Evolutionary conservation across 495 filamentous ascomycete genomes (phyloP).

Genomic region (Clohesyomyces aquaticus): DNA sequence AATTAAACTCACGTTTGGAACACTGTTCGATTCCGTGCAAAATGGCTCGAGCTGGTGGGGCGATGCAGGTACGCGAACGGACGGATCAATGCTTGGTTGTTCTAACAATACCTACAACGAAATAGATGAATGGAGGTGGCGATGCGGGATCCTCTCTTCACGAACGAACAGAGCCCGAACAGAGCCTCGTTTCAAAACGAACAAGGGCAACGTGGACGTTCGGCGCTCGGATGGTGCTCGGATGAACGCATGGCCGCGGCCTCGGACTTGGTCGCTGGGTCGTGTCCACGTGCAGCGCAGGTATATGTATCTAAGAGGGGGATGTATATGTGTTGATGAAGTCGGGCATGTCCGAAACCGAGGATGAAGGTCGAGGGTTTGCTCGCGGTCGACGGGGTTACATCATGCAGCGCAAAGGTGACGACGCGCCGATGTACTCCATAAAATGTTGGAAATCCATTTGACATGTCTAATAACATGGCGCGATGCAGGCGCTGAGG

Average conservation of each 20-base stretch:
- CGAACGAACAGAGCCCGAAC: not conserved
- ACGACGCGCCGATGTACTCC: not conserved
- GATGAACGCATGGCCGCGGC: not conserved
- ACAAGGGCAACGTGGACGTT: not conserved
- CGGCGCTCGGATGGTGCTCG: not conserved
- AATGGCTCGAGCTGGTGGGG: not conserved
- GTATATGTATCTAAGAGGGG: not conserved
- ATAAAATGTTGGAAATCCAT: not conserved
- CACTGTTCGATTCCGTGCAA: too few species aligned
- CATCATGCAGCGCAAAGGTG: not conserved
- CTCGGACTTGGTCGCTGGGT: not conserved
- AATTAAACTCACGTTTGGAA: too few species aligned
- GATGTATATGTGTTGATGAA: not conserved
- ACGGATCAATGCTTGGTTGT: not conserved
- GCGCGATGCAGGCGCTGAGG: too few species aligned
- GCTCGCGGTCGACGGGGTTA: not conserved
- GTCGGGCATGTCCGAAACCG: not conserved
- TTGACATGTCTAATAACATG: not conserved
- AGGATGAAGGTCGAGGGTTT: not conserved
- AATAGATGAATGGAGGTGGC: slow-evolving; percentile 1
- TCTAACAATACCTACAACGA: not conserved
- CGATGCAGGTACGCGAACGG: not conserved
- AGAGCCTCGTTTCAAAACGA: not conserved
- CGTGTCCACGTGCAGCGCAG: not conserved
- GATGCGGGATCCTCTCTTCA: too few species aligned